Conservation (phyloP, 805 yeast genomes). For the Zygotorulaspora florentina region DNA sequence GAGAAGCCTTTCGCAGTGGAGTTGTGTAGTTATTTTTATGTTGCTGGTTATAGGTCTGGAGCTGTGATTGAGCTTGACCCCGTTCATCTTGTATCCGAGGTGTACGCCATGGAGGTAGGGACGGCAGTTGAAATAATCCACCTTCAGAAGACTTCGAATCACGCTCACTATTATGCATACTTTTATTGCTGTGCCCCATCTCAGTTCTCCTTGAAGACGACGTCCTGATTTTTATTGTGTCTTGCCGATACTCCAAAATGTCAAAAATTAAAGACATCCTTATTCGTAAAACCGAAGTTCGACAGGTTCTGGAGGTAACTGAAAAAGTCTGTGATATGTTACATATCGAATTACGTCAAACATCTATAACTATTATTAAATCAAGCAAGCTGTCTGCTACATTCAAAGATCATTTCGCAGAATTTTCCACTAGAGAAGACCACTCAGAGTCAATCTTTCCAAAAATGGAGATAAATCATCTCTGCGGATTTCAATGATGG, state of each 20-base stretch:
- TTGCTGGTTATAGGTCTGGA: not conserved
- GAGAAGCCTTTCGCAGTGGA: constrained; percentile 20
- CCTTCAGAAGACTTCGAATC: not conserved
- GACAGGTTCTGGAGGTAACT: no score
- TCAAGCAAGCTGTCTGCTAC: no score
- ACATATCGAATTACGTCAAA: not conserved
- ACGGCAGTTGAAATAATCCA: constrained; percentile 22
- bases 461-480: constrained; percentile 86
- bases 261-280: no score
- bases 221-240: not conserved
- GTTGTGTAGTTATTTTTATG: constrained; percentile 16
- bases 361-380: no score
- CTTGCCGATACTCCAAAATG: not conserved
- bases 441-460: constrained; percentile 76
- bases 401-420: not conserved
- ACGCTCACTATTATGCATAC: not conserved
- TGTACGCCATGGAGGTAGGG: constrained; percentile 31
- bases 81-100: constrained; percentile 14
- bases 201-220: no score
- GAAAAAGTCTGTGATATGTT: not conserved
- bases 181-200: not conserved
- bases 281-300: no score
- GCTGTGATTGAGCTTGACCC: not conserved
- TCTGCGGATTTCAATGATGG: constrained; percentile 82
- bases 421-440: constrained; percentile 38